Conservation (phyloP, 306 rosid species). For the Acacia confusa region DNA sequence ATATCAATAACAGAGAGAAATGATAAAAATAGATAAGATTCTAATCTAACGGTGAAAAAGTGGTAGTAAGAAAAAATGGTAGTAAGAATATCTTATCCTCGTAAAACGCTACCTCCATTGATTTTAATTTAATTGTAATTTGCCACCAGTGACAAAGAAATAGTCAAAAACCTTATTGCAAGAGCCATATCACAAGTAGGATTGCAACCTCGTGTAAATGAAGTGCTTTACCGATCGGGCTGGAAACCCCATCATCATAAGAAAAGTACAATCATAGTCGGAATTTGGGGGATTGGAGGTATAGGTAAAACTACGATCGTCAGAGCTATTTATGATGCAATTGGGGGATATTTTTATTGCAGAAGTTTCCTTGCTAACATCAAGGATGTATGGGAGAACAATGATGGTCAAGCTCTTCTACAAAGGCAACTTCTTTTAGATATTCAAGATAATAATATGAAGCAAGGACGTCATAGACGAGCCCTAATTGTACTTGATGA, state of each 20-base stretch:
- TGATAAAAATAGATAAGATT: too few species aligned
- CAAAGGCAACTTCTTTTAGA: not conserved
- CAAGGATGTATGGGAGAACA: not conserved
- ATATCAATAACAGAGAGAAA: too few species aligned
- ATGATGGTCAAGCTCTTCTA: not conserved
- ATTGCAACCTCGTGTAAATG: not conserved
- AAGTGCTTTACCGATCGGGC: not conserved
- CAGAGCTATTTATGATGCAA: not conserved
- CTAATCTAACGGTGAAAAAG: too few species aligned
- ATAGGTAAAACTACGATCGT: not conserved
- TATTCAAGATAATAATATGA: not conserved
- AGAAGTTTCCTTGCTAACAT: not conserved
- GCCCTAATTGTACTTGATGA: not conserved
- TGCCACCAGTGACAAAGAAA: not conserved
- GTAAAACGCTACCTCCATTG: too few species aligned
- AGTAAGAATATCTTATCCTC: too few species aligned
- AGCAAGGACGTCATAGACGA: not conserved
- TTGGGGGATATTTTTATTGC: not conserved
- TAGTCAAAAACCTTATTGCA: not conserved
- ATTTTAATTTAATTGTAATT: too few species aligned
- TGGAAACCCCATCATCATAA: too few species aligned
- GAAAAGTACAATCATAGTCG: not conserved
- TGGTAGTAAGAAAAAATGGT: too few species aligned
- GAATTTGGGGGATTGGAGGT: not conserved
- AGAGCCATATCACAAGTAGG: not conserved